These are phyloP conservation scores for Aaosphaeria arxii DNA, from an alignment of 2,329 filamentous ascomycete species.

Conservation along the genomic window DNA sequence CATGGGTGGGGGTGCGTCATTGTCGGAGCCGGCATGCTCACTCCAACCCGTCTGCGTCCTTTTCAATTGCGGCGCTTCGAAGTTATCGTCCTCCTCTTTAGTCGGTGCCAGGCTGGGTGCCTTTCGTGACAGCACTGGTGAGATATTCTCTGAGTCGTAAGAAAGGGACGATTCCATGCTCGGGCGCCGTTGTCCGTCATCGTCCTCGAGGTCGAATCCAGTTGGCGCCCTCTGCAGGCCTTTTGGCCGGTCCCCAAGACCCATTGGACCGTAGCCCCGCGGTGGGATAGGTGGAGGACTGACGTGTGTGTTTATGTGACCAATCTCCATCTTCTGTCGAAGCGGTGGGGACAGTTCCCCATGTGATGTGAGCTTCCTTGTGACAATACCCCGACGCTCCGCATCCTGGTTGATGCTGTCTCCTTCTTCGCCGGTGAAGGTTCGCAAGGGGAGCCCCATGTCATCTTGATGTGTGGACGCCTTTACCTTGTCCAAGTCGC, in stretches of 20 bases:
- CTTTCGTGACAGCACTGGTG: conserved; percentile 19
- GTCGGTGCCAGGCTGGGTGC: conserved; percentile 25
- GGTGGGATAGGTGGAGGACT: conserved; percentile 22
- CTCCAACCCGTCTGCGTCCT: conserved; percentile 57
- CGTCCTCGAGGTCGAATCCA: conserved; percentile 23
- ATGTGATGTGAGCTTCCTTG: conserved; percentile 30
- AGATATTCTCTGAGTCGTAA: conserved; percentile 26
- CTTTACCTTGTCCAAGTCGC: conserved; percentile 13
- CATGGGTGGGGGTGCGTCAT: conserved; percentile 42
- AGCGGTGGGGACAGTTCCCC: conserved; percentile 36
- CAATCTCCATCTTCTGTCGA: conserved; percentile 34
- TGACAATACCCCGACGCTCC: conserved; percentile 26
- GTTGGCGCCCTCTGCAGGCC: conserved; percentile 29
- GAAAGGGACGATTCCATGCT: conserved; percentile 33
- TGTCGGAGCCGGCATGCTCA: conserved; percentile 14
- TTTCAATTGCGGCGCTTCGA: conserved; percentile 54
- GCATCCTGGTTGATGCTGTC: conserved; percentile 20
- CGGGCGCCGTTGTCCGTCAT: conserved; percentile 14
- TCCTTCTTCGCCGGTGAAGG: conserved; percentile 16
- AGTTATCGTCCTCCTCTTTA: conserved; percentile 41
- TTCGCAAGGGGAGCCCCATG: conserved; percentile 21
- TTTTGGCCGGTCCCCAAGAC: conserved; percentile 31
- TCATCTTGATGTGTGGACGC: conserved; percentile 28
- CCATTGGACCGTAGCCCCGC: conserved; percentile 31
- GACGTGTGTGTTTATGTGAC: conserved; percentile 32